Percentiles rank a stretch among this genome's conserved stretches.
phyloP scores from a whole-genome alignment of 164 flowering plant genomes.

The Macadamia integrifolia region DNA sequence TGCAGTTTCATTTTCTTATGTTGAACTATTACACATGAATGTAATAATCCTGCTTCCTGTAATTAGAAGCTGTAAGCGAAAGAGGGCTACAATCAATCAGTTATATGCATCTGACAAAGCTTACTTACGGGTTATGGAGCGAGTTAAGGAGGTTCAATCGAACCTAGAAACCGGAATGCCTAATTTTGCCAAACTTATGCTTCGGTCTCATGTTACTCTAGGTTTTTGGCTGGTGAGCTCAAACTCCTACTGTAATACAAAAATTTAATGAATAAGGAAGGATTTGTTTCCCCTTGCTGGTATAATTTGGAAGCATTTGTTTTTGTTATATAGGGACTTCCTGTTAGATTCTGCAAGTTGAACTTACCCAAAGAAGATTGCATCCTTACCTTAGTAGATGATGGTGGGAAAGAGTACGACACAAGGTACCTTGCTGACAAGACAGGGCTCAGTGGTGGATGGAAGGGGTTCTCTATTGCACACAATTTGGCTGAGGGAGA shows the following conservation, averaged over 20 bases:
- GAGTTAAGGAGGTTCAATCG: constrained; percentile 35
- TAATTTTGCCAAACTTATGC: constrained; percentile 34
- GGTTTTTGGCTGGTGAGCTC: constrained; percentile 40
- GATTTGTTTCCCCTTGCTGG: no score
- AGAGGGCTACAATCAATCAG: neutral
- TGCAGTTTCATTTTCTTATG: neutral
- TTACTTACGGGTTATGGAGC: constrained; percentile 13
- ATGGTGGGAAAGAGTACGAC: constrained; percentile 13
- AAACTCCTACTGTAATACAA: neutral
- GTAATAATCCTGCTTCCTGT: no score
- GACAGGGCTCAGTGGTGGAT: constrained; percentile 31
- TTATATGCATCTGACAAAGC: constrained; percentile 1
- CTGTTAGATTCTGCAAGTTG: constrained; percentile 13
- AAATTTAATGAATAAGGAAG: neutral
- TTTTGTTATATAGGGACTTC: constrained; percentile 22
- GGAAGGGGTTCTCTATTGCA: constrained; percentile 27
- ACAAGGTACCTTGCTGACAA: constrained; percentile 15
- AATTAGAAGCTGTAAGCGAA: constrained; percentile 5
- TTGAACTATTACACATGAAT: neutral
- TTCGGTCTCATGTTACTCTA: constrained; percentile 31
- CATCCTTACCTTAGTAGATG: constrained; percentile 29
- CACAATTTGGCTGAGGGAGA: constrained; percentile 29
- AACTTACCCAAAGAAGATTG: constrained; percentile 27
- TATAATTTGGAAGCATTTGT: neutral
- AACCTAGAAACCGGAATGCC: constrained; percentile 23